Evolutionary conservation across 495 filamentous ascomycete genomes (phyloP), one percentile per base, ranked within the genome.

Genomic region (Rhypophila decipiens): DNA sequence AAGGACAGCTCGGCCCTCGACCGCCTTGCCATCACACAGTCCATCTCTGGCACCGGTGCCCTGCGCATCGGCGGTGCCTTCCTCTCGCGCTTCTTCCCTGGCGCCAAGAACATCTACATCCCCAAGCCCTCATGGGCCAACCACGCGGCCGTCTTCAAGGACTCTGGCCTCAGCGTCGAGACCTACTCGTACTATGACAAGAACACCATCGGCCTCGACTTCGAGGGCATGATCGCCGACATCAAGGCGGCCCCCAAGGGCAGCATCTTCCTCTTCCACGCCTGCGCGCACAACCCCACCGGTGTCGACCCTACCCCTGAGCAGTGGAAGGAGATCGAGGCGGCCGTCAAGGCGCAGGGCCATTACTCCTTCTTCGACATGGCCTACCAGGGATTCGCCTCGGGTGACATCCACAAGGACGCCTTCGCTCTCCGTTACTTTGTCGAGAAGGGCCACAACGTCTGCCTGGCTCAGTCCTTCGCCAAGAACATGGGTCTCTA

Each of bases 401-500:
- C 84, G 52, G 93, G 93, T 49, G 82, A 94, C 72, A 91, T 89
- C 40, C 78, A 95, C 71, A 78, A 78, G 60, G 93, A 98, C 68
- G 93, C 93, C 50, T 97, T 94, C 57, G 85, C 93, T 46, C 78
- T 96, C 36, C 76, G 93, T 48, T 73, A 96, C 77, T 98, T 98
- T 61, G 80, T 96, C 62, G 79, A 84, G 68, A 74, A 98, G 71
- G 93, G 91, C 59, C 91, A 96, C 75, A 80, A 85, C 65, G 83
- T 94, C 58, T 82, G 78, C 60, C 80, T 98, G 51, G 83, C 87
- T 58, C 93, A 98, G 76, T 90, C 86, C 44, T 98, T 98, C 69
- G 93, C 93, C 65, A 98, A 98, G 87, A 98, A 98, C 80, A 98
- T 98, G 93, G 93, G 93, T 70, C 86, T 98, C 52, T 98, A 98